Percentiles rank a stretch among this genome's conserved stretches.
Evolutionary conservation across 306 rosid species (phyloP).

Genomic region (Fragaria nilgerrensis): DNA sequence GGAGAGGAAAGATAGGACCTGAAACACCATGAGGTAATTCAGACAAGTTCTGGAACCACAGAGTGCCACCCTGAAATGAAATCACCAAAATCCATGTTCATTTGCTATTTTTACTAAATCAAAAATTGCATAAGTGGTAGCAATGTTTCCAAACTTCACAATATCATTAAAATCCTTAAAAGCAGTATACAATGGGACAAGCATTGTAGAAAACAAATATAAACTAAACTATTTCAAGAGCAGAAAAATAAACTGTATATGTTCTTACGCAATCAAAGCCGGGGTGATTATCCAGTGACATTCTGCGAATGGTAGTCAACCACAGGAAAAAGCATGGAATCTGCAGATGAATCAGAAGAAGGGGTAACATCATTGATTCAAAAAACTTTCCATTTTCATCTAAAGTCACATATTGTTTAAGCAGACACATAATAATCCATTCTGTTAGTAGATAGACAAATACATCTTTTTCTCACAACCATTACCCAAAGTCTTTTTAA

Average conservation of each 20-base stretch:
- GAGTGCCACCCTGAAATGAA: conserved; percentile 78
- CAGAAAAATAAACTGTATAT: background rate
- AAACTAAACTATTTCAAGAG: background rate
- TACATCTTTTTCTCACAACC: background rate
- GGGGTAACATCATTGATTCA: conserved; percentile 1
- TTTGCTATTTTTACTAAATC: background rate
- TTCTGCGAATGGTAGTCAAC: conserved; percentile 77
- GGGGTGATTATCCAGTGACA: conserved; percentile 78
- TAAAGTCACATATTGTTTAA: background rate
- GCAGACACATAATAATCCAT: background rate
- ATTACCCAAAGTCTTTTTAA: background rate
- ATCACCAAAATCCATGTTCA: conserved; percentile 15
- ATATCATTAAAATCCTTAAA: background rate
- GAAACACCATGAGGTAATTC: conserved; percentile 64
- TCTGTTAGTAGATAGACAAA: background rate
- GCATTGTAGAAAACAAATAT: background rate
- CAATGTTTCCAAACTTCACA: conserved; percentile 3
- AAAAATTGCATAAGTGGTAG: background rate
- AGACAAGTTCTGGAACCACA: conserved; percentile 89
- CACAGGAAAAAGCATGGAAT: conserved; percentile 83
- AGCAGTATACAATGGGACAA: background rate
- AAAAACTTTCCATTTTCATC: background rate
- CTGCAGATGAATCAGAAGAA: conserved; percentile 44
- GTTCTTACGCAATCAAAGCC: conserved; percentile 79
- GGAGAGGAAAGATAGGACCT: conserved; percentile 71